Base-by-base conservation (phyloP, 352 stramenopile genomes). In the Phytophthora uliginosa region DNA sequence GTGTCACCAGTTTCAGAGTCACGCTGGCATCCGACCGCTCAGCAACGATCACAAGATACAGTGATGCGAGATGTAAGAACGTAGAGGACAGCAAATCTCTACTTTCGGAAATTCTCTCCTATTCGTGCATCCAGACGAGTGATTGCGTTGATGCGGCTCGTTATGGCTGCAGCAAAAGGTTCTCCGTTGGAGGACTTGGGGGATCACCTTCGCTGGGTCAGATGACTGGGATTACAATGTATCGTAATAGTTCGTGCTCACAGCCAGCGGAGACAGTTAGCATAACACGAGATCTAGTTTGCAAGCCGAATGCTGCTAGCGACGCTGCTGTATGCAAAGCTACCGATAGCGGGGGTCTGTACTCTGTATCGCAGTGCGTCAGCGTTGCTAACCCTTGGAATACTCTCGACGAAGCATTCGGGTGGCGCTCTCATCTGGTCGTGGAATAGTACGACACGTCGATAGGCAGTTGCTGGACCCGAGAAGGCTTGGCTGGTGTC, bases 1-100 rank as follows among this genome's bases (percentile, higher is more conserved):
- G 40, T n/a, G 9, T 31, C 18, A 69, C 62, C 17, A 69, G 62
- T n/a, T 69, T 62, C n/a, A 28, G 38, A 48, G 62, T 18, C 8
- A 69, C 26, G 7, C 12, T 69, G 6, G 5, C 13, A 31, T 34
- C 62, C 1, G 38, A 48, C n/a, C 26, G 17, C 1, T 50, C 52
- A 42, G 62, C 40, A 31, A 50, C 53, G 10, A 63, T 69, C 7
- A 51, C 36, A n/a, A 50, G 18, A 9, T 69, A 58, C 52, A 20
- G 13, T 1, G 62, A 69, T 33, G 13, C 26, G 20, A 36, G 3
- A 4, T 69, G 62, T 22, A 47, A 48, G 17, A 58, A 7, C 4
- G 34, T 55, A 8, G 18, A 33, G 33, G 42, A 15, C 8, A 62
- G 51, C 8, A 22, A 28, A 26, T 13, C 40, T 24, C 34, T 28